Evolutionary conservation across 768 basidiomycete genomes (phyloP), one percentile per base, ranked within the genome.

Genomic region (Lactarius pseudohatsudake): DNA sequence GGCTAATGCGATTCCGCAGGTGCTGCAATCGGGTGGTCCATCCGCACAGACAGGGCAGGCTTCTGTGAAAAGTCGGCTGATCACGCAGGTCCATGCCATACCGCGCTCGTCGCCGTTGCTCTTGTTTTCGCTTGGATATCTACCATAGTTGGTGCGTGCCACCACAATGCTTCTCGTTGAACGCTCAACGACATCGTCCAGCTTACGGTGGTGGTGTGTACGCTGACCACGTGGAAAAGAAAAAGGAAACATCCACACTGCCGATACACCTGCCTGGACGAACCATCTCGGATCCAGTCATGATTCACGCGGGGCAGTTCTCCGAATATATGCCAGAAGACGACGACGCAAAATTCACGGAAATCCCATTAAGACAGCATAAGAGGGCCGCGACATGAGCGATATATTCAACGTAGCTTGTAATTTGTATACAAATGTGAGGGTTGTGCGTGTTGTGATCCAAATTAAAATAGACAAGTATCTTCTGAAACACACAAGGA

Each of bases 101-200:
- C 53, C 34, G 41, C n/a, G 26, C 62, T 40, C n/a, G 38, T 67
- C 57, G 13, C 20, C 10, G 18, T 36, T 18, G 66, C 50, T 36
- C 50, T 67, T 28, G 10, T 32, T 47, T 26, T 67, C 13, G 32
- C 66, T n/a, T 67, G 66, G 62, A 40, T 50, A 15, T 54, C 66
- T 20, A 8, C 34, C 34, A 3, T 45, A 7, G 7, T 67, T 10
- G 53, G 66, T 67, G 28, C 43, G 66, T 60, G 26, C 22, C 20
- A 13, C 16, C 32, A 60, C 32, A 53, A 20, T 34, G 16, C 47
- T 0, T 32, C 6, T 53, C 47, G 34, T 34, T 26, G 43, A 53
- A 8, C 20, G 32, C 54, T 55, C n/a, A 53, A 15, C 50, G 22
- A 20, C 28, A 36, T 41, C 10, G 26, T 11, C 34, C 54, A 67